Percentiles rank a stretch among this genome's conserved stretches.
Conservation (phyloP, 306 rosid genomes). For the Dryas alaskensis region DNA sequence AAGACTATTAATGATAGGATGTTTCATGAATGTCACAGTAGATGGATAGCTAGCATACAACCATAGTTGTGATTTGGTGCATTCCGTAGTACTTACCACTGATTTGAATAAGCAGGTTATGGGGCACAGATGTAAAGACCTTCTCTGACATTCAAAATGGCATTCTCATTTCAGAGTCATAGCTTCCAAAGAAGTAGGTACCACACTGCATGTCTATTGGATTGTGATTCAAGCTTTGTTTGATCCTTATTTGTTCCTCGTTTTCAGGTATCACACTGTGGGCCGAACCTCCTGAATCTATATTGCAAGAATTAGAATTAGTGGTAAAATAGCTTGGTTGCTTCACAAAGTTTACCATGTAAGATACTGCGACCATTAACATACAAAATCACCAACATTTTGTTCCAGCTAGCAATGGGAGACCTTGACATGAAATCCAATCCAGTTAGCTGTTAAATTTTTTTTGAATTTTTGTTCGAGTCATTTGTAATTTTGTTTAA, state of each 20-base stretch:
- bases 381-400: not conserved
- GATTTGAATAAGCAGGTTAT: constrained; percentile 58
- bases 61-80: not conserved
- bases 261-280: not conserved
- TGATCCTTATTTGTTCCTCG: not conserved
- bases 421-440: too few relatives aligned
- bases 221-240: not conserved
- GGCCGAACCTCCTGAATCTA: not conserved
- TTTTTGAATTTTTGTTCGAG: not conserved
- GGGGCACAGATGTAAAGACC: constrained; percentile 81
- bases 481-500: not conserved
- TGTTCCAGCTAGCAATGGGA: not conserved
- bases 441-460: not conserved
- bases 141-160: constrained; percentile 56
- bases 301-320: not conserved
- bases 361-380: too few relatives aligned
- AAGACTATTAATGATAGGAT: not conserved
- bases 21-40: not conserved
- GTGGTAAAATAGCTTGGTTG: not conserved
- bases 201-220: not conserved
- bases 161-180: constrained; percentile 41
- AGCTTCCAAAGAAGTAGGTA: constrained; percentile 18
- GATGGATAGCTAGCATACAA: not conserved
- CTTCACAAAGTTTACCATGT: not conserved
- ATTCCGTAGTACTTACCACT: constrained; percentile 2